These are phyloP conservation scores for Cutaneotrichosporon dermatis DNA, from an alignment of 1,284 basidiomycete species.

Conservation along the genomic window DNA sequence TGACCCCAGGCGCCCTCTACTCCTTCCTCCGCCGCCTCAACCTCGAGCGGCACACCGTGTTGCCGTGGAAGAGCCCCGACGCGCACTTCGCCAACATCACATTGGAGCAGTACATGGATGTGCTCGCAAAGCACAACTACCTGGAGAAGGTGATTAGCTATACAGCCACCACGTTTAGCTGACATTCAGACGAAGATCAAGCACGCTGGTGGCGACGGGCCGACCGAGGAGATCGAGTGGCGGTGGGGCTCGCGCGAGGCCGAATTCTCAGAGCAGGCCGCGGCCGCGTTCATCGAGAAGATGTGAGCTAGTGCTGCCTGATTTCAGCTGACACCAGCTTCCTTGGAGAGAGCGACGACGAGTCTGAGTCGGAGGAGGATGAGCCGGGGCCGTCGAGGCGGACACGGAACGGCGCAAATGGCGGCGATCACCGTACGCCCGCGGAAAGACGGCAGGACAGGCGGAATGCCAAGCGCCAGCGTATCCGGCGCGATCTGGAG, in stretches of 20 bases:
- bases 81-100: slow-evolving; percentile 26
- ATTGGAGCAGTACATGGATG: slow-evolving; percentile 44
- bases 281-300: slow-evolving; percentile 38
- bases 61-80: slow-evolving; percentile 36
- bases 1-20: slow-evolving; percentile 30
- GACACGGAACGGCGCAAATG: neutral
- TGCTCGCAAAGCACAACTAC: slow-evolving; percentile 38
- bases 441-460: slow-evolving; percentile 9
- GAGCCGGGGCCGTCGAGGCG: slow-evolving; percentile 20
- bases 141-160: slow-evolving; percentile 37
- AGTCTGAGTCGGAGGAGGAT: slow-evolving; percentile 22
- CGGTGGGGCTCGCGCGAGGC: slow-evolving; percentile 46
- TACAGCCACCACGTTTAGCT: neutral
- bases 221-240: slow-evolving; percentile 29
- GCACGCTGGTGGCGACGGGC: neutral
- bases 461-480: slow-evolving; percentile 20
- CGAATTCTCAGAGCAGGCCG: slow-evolving; percentile 44
- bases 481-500: slow-evolving; percentile 33
- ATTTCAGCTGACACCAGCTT: slow-evolving; percentile 10
- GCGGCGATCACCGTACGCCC: neutral
- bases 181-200: neutral
- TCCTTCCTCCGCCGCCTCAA: slow-evolving; percentile 33
- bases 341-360: slow-evolving; percentile 11
- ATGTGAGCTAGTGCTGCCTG: slow-evolving; percentile 30
- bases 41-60: slow-evolving; percentile 37